Percentiles rank a stretch among this genome's conserved stretches.
phyloP scores from a whole-genome alignment of 176 grass and related monocot species.

The Aegilops umbellulata region DNA sequence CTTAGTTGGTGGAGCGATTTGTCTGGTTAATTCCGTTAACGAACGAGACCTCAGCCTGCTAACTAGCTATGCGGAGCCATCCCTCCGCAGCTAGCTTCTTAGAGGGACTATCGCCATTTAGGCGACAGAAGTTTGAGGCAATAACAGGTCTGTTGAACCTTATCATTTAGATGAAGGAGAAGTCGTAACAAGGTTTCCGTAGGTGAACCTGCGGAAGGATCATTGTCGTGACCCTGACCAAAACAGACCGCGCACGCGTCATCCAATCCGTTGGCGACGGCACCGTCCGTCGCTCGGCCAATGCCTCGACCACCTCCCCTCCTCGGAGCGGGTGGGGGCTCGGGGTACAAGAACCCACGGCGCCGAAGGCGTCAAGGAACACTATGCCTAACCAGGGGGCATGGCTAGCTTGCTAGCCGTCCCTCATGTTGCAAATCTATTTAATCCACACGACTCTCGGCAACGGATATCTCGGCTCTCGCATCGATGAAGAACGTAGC shows the following conservation, averaged over 20 bases:
- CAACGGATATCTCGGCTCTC: slow-evolving; percentile 68
- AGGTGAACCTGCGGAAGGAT: slow-evolving; percentile 47
- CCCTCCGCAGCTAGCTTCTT: slow-evolving; percentile 68
- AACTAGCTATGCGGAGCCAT: slow-evolving; percentile 59
- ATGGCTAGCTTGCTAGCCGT: too few relatives aligned
- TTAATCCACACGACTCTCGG: slow-evolving; percentile 36
- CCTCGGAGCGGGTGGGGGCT: too few relatives aligned
- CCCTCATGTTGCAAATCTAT: background rate
- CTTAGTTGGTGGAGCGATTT: slow-evolving; percentile 40
- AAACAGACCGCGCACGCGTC: too few relatives aligned
- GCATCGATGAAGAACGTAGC: slow-evolving; percentile 83
- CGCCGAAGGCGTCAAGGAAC: too few relatives aligned
- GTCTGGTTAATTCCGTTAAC: slow-evolving; percentile 64
- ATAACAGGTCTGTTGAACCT: slow-evolving; percentile 58
- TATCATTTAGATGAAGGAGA: too few relatives aligned
- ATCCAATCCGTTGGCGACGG: too few relatives aligned
- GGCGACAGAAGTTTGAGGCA: slow-evolving; percentile 73
- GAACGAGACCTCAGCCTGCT: slow-evolving; percentile 62
- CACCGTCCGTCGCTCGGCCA: too few relatives aligned
- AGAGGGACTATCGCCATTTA: slow-evolving; percentile 74
- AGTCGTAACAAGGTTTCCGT: background rate
- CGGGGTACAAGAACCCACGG: too few relatives aligned
- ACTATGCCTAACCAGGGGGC: too few relatives aligned
- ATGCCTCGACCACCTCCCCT: too few relatives aligned
- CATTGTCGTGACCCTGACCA: slow-evolving; percentile 8